Percentiles rank a stretch among this genome's conserved stretches.
These are phyloP conservation scores for Dinochytrium kinnereticum DNA, from an alignment of 371 early-diverging fungal species.

Conservation along the genomic window DNA sequence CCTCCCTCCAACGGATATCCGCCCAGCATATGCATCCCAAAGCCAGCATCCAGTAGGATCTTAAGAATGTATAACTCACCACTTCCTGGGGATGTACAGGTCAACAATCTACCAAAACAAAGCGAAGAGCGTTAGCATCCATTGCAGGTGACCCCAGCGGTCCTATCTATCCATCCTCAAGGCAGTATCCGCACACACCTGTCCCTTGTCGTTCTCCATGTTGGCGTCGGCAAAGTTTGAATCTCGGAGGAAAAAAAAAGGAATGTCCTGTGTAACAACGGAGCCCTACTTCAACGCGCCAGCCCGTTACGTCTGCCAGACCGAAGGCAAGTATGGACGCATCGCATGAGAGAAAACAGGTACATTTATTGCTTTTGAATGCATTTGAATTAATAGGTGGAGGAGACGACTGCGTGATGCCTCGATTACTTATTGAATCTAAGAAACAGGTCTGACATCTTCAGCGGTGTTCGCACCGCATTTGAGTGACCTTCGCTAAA, in stretches of 20 bases:
- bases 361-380: no score
- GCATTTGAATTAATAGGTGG: no score
- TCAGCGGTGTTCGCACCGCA: conserved; percentile 82
- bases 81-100: conserved; percentile 95
- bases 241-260: not conserved
- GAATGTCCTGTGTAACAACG: not conserved
- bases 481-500: conserved; percentile 91
- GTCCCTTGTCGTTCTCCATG: conserved; percentile 59
- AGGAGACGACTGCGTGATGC: not conserved
- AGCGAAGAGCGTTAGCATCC: not conserved
- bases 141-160: no score
- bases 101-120: conserved; percentile 66
- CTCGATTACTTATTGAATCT: not conserved
- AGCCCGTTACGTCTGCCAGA: no score
- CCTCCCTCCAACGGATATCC: no score
- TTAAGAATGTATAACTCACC: conserved; percentile 57
- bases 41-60: not conserved
- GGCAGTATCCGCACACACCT: not conserved
- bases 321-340: no score
- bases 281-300: no score
- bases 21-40: no score
- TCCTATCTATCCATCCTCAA: not conserved
- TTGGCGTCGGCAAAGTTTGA: no score
- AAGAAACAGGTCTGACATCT: conserved; percentile 46
- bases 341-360: no score